Evolutionary conservation across 1,284 basidiomycete genomes (phyloP).

Genomic region (Irpex sp.): DNA sequence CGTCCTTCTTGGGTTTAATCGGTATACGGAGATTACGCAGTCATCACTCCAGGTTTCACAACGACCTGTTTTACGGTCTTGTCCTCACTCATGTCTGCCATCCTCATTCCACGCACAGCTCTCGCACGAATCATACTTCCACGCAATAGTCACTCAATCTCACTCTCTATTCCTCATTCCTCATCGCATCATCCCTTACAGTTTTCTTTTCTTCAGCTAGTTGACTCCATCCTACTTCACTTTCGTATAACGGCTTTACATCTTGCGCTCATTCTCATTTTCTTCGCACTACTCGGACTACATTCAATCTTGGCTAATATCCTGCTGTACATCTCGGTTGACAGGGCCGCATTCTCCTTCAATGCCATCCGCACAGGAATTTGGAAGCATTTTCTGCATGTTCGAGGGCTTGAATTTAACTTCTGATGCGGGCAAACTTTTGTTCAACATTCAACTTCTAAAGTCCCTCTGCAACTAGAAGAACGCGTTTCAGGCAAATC

Average conservation of each 20-base stretch:
- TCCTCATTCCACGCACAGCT: neutral
- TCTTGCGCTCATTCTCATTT: neutral
- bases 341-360: neutral
- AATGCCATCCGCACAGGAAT: neutral
- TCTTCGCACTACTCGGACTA: neutral
- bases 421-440: neutral
- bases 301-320: neutral
- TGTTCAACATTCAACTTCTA: neutral
- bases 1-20: neutral
- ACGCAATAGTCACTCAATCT: neutral
- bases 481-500: neutral
- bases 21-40: no score
- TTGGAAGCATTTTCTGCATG: neutral
- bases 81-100: no score
- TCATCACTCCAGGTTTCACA: no score
- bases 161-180: neutral
- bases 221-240: neutral
- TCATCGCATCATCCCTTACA: neutral
- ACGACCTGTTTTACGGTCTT: no score
- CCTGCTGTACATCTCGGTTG: conserved; percentile 1
- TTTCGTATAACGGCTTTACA: neutral
- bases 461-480: neutral
- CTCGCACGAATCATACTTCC: neutral
- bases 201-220: neutral
- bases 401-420: no score